phyloP scores from a whole-genome alignment of 202 grass and related monocot species.

The Thinopyrum obtusiflorum region DNA sequence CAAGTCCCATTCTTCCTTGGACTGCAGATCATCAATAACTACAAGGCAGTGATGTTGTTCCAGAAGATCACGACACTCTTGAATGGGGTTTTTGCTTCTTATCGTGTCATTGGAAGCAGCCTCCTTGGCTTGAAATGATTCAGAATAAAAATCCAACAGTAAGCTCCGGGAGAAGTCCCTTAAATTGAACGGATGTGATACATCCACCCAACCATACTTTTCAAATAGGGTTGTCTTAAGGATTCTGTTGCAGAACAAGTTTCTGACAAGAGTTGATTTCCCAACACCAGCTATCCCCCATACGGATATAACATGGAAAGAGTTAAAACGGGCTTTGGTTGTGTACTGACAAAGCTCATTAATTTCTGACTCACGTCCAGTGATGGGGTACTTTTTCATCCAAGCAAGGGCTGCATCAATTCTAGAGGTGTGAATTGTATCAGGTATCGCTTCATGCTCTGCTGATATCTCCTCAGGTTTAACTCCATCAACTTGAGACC shows the following conservation, averaged over 20 bases:
- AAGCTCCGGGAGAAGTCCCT: neutral
- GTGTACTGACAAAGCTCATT: neutral
- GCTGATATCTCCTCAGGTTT: neutral
- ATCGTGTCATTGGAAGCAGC: neutral
- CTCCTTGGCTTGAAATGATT: neutral
- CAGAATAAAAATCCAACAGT: neutral
- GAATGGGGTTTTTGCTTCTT: neutral
- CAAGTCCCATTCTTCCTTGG: neutral
- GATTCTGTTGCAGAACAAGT: neutral
- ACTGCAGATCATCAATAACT: constrained; percentile 7
- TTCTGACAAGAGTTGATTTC: constrained; percentile 4
- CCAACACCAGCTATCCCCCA: constrained; percentile 29
- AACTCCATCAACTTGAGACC: neutral
- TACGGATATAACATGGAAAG: neutral
- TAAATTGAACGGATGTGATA: constrained; percentile 14
- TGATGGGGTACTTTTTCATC: neutral
- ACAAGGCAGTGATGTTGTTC: neutral
- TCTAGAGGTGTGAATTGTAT: neutral
- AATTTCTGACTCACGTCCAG: neutral
- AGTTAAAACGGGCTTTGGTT: neutral
- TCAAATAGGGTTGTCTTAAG: rapidly evolving
- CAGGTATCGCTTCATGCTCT: neutral
- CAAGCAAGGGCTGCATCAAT: rapidly evolving
- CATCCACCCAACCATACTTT: neutral
- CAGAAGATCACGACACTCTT: neutral